Percentiles rank a stretch among this genome's conserved stretches.
Conservation (phyloP, 148 eudicot species). For the Persicaria maculosa region DNA sequence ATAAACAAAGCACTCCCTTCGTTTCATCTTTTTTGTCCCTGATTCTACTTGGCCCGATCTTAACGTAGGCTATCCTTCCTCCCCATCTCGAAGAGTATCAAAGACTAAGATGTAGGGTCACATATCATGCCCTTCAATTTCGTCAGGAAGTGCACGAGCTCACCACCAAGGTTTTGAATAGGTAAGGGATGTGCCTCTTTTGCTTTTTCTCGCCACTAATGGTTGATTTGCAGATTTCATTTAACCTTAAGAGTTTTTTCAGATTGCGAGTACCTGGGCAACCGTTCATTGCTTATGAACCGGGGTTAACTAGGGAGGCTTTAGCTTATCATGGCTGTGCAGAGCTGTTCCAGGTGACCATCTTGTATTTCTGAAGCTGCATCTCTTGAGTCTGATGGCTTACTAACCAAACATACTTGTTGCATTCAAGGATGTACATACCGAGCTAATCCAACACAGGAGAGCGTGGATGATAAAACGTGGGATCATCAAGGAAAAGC, state of each 20-base stretch:
- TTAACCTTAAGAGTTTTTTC: background rate
- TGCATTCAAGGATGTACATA: slow-evolving; percentile 75
- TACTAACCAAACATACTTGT: slow-evolving; percentile 8
- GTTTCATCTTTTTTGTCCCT: background rate
- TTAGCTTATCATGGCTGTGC: slow-evolving; percentile 92
- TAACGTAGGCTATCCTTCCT: slow-evolving; percentile 62
- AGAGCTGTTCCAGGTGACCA: slow-evolving; percentile 83
- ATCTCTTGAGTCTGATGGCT: slow-evolving; percentile 7
- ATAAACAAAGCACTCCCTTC: background rate
- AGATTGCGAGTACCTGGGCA: slow-evolving; percentile 60
- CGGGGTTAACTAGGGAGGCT: slow-evolving; percentile 90
- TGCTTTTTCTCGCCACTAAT: background rate
- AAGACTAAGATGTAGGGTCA: slow-evolving; percentile 79
- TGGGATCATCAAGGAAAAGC: slow-evolving; percentile 80
- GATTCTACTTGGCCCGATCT: background rate
- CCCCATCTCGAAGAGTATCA: slow-evolving; percentile 76
- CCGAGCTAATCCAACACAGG: slow-evolving; percentile 86
- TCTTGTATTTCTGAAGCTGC: background rate
- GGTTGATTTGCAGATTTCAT: background rate
- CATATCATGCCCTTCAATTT: slow-evolving; percentile 72
- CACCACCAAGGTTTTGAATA: slow-evolving; percentile 58
- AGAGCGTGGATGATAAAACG: slow-evolving; percentile 92
- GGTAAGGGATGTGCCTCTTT: slow-evolving; percentile 21
- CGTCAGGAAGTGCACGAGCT: slow-evolving; percentile 79
- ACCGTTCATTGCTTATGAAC: slow-evolving; percentile 87